A percentile compares a stretch with the other conserved stretches of the same genome.
phyloP scores from a whole-genome alignment of 2,329 filamentous ascomycete species.

The Mariannaea elegans region DNA sequence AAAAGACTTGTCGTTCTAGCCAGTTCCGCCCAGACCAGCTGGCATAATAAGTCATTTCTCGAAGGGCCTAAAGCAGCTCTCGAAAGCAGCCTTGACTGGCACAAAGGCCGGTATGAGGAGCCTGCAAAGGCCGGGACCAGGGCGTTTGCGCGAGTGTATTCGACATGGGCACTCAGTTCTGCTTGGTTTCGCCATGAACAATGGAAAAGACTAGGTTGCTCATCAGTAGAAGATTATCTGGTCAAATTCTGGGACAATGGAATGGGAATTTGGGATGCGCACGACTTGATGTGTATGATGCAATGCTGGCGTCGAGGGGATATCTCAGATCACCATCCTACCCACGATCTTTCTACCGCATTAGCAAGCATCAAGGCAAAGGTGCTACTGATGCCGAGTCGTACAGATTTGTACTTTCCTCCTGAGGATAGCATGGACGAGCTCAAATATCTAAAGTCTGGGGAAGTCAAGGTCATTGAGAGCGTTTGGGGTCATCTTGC shows the following conservation, averaged over 20 bases:
- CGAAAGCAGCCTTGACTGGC: constrained; percentile 19
- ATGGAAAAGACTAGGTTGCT: constrained; percentile 18
- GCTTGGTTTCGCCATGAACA: constrained; percentile 18
- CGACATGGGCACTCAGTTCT: constrained; percentile 19
- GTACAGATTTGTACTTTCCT: constrained; percentile 18
- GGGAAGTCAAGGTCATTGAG: constrained; percentile 14
- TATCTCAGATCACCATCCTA: constrained; percentile 4
- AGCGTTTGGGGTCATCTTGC: constrained; percentile 20
- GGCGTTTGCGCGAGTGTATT: constrained; percentile 19
- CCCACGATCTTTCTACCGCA: not conserved
- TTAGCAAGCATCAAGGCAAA: constrained; percentile 8
- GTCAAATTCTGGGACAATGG: constrained; percentile 16
- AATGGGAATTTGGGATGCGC: constrained; percentile 14
- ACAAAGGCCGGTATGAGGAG: not conserved
- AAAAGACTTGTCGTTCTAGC: constrained; percentile 13
- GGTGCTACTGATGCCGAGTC: constrained; percentile 16
- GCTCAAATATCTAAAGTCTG: constrained; percentile 9
- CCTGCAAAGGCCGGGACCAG: not conserved
- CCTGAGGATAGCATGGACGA: constrained; percentile 13
- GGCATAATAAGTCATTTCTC: constrained; percentile 26
- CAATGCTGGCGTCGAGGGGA: constrained; percentile 10
- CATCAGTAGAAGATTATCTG: constrained; percentile 7
- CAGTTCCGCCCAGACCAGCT: constrained; percentile 19
- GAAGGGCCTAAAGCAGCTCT: constrained; percentile 21
- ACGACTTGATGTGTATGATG: constrained; percentile 15